These are phyloP conservation scores for Jamesozyma gamospora DNA, from an alignment of 805 yeast species.

Conservation along the genomic window DNA sequence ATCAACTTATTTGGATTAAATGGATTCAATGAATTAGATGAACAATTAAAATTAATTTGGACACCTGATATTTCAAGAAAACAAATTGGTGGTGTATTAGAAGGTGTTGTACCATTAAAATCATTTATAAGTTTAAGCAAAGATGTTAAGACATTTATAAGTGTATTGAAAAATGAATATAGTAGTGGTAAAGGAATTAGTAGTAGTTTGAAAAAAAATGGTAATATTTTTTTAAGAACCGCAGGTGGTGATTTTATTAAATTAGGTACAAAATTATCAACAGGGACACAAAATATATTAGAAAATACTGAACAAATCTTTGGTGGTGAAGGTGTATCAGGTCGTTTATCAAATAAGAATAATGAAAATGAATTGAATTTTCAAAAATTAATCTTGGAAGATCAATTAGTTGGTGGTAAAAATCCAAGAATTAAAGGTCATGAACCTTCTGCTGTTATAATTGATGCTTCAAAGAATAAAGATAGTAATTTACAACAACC, in stretches of 20 bases:
- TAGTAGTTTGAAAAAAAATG: slow-evolving; percentile 67
- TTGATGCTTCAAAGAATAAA: slow-evolving; percentile 14
- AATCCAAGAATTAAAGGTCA: slow-evolving; percentile 27
- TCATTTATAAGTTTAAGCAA: slow-evolving; percentile 69
- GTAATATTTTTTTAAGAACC: slow-evolving; percentile 59
- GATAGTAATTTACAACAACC: slow-evolving; percentile 21
- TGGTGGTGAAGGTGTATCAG: slow-evolving; percentile 62
- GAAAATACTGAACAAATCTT: slow-evolving; percentile 72
- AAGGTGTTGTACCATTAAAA: slow-evolving; percentile 76
- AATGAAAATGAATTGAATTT: slow-evolving; percentile 8
- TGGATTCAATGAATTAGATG: slow-evolving; percentile 57
- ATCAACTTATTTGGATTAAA: slow-evolving; percentile 62
- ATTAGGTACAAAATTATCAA: slow-evolving; percentile 74
- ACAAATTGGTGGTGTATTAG: slow-evolving; percentile 69
- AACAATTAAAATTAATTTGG: slow-evolving; percentile 61
- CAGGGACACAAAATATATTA: slow-evolving; percentile 74
- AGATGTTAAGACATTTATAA: slow-evolving; percentile 64
- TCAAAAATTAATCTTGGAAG: slow-evolving; percentile 25
- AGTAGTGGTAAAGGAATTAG: slow-evolving; percentile 55
- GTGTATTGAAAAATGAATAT: slow-evolving; percentile 66
- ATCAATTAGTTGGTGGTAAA: slow-evolving; percentile 29
- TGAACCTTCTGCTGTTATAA: slow-evolving; percentile 20
- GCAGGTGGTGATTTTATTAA: slow-evolving; percentile 74
- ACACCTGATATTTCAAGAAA: slow-evolving; percentile 77
- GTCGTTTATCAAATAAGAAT: slow-evolving; percentile 25